A percentile compares a stretch with the other conserved stretches of the same genome.
Conservation (phyloP, 2,329 filamentous ascomycete species). For the Colletotrichum sp. region DNA sequence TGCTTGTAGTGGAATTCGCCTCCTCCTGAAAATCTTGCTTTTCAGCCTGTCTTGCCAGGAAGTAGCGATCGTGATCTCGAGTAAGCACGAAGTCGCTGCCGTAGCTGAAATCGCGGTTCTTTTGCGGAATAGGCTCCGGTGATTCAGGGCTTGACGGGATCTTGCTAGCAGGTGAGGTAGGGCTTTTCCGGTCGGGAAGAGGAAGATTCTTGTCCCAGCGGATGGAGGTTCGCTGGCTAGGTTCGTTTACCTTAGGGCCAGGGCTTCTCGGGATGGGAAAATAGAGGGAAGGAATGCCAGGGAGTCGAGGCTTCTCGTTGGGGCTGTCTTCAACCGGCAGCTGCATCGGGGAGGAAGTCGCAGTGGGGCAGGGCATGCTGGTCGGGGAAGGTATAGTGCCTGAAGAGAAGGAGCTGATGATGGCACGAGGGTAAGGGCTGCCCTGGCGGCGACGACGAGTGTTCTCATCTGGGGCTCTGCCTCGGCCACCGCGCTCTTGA, state of each 20-base stretch:
- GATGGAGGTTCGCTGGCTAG: not conserved
- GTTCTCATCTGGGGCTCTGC: not conserved
- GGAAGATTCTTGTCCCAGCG: slow-evolving; percentile 10
- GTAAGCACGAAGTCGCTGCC: not conserved
- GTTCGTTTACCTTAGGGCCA: not conserved
- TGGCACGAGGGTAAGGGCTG: not conserved
- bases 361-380: not conserved
- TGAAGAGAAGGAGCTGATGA: not conserved
- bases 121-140: not conserved
- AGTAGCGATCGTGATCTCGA: not conserved
- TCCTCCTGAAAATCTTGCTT: not conserved
- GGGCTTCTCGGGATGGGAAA: not conserved
- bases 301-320: not conserved
- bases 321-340: not conserved
- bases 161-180: not conserved
- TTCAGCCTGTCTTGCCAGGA: not conserved
- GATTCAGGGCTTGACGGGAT: not conserved
- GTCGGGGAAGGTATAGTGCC: not conserved
- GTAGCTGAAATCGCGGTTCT: not conserved
- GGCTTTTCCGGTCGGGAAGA: not conserved
- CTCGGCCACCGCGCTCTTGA: not conserved
- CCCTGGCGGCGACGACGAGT: not conserved
- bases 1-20: not conserved
- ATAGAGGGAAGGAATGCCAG: not conserved
- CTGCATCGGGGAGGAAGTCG: not conserved